A percentile compares a stretch with the other conserved stretches of the same genome.
Conservation (phyloP, 352 stramenopile species). For the Phytophthora multivora region DNA sequence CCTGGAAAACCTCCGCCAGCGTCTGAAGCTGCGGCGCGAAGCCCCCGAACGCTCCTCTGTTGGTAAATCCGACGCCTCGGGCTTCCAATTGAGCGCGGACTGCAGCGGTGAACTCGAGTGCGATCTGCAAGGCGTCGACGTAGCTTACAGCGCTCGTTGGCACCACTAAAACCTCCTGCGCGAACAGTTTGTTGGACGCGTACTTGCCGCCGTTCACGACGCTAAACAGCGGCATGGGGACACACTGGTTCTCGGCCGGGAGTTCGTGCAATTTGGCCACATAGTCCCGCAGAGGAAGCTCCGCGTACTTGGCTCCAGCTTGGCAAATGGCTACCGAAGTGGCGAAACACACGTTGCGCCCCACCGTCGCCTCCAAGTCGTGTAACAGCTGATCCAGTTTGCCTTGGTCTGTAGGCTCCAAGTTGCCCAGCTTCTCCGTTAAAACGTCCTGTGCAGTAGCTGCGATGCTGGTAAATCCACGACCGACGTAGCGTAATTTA, state of each 20-base stretch:
- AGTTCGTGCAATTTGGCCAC: slow-evolving; percentile 55
- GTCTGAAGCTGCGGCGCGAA: slow-evolving; percentile 68
- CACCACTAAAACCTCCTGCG: slow-evolving; percentile 63
- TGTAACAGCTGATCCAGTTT: slow-evolving; percentile 45
- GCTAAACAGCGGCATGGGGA: slow-evolving; percentile 80
- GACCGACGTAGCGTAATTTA: slow-evolving; percentile 49
- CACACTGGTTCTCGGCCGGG: slow-evolving; percentile 44
- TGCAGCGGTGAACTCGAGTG: slow-evolving; percentile 47
- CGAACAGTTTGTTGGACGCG: slow-evolving; percentile 72
- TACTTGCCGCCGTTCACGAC: slow-evolving; percentile 68
- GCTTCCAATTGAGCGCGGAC: slow-evolving; percentile 52
- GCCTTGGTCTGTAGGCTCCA: slow-evolving; percentile 57
- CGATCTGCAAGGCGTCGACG: slow-evolving; percentile 63
- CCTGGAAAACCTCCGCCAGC: slow-evolving; percentile 62
- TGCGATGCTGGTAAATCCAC: slow-evolving; percentile 45
- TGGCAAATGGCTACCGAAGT: slow-evolving; percentile 67
- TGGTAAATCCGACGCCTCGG: slow-evolving; percentile 62
- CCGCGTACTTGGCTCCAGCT: slow-evolving; percentile 63
- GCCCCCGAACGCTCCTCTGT: slow-evolving; percentile 60
- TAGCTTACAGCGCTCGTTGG: slow-evolving; percentile 64
- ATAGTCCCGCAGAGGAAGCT: slow-evolving; percentile 59
- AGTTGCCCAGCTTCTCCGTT: slow-evolving; percentile 42
- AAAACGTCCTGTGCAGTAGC: slow-evolving; percentile 41
- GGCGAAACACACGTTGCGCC: slow-evolving; percentile 61
- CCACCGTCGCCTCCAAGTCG: slow-evolving; percentile 47